A percentile compares a stretch with the other conserved stretches of the same genome.
phyloP scores from a whole-genome alignment of 2,329 filamentous ascomycete species.

The Aspergillus ochraceoroseus region DNA sequence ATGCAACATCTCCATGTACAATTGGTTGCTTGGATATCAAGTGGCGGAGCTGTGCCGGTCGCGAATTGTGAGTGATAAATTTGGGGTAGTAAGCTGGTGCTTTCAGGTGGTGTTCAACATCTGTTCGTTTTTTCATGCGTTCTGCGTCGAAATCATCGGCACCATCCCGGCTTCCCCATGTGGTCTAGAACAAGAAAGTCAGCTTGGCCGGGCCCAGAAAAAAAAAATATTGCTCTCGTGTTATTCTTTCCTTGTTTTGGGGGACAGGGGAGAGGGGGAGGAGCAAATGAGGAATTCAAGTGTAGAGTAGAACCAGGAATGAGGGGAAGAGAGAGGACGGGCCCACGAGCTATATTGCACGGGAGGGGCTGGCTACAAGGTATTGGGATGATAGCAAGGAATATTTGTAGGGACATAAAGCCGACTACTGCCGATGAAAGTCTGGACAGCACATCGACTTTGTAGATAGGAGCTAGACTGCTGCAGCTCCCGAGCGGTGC shows the following conservation, averaged over 20 bases:
- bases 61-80: constrained; percentile 27
- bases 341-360: no score
- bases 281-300: no score
- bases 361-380: no score
- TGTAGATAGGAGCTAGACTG: constrained; percentile 3
- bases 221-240: no score
- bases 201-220: no score
- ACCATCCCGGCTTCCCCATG: constrained; percentile 90
- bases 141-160: constrained; percentile 77
- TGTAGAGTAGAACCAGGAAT: not conserved
- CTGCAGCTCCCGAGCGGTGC: constrained; percentile 6
- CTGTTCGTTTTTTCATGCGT: constrained; percentile 53
- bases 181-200: constrained; percentile 58
- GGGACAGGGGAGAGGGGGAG: no score
- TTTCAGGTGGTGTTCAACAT: constrained; percentile 34
- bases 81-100: constrained; percentile 31
- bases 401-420: no score
- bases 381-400: no score
- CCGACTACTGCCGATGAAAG: no score
- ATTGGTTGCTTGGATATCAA: constrained; percentile 1
- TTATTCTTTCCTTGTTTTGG: no score
- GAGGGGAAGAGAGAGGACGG: not conserved
- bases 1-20: constrained; percentile 1
- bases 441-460: no score
- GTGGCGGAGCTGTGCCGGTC: constrained; percentile 1